These are phyloP conservation scores for Panicum hallii DNA, from an alignment of 202 grass and related monocot species.

Conservation along the genomic window DNA sequence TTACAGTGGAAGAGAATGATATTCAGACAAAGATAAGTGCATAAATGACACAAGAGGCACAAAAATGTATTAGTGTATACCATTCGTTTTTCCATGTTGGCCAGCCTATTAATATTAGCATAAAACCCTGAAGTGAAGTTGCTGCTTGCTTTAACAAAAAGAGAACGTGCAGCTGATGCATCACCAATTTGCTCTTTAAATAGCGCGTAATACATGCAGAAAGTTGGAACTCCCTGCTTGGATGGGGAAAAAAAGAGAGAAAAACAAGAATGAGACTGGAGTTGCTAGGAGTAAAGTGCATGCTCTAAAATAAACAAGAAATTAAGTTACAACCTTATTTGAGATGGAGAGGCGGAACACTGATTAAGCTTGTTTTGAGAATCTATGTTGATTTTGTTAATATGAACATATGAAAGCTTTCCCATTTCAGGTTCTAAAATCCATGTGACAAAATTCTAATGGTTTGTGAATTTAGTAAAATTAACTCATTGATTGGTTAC, in stretches of 20 bases:
- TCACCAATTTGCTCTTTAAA: constrained; percentile 95
- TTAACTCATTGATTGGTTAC: not conserved
- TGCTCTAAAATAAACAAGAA: constrained; percentile 35
- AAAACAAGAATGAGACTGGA: not conserved
- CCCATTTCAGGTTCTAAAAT: not conserved
- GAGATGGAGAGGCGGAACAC: constrained; percentile 10
- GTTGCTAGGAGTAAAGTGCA: constrained; percentile 6
- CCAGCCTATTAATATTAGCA: constrained; percentile 73
- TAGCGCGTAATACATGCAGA: constrained; percentile 77
- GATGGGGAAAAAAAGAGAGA: constrained; percentile 41
- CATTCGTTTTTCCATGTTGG: constrained; percentile 96
- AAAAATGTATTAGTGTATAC: constrained; percentile 51
- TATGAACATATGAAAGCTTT: not conserved
- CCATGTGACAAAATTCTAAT: constrained; percentile 7
- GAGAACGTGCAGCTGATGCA: constrained; percentile 58
- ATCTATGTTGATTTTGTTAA: not conserved
- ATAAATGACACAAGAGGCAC: constrained; percentile 33
- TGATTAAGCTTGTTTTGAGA: constrained; percentile 7
- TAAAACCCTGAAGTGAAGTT: constrained; percentile 62
- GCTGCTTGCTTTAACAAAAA: constrained; percentile 62
- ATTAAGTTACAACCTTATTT: constrained; percentile 7
- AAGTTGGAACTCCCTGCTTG: constrained; percentile 81
- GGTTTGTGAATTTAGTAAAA: constrained; percentile 3
- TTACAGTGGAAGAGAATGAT: constrained; percentile 34
- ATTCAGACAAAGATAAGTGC: constrained; percentile 10